phyloP scores from a whole-genome alignment of 176 grass and related monocot species.

The Ananas comosus region DNA sequence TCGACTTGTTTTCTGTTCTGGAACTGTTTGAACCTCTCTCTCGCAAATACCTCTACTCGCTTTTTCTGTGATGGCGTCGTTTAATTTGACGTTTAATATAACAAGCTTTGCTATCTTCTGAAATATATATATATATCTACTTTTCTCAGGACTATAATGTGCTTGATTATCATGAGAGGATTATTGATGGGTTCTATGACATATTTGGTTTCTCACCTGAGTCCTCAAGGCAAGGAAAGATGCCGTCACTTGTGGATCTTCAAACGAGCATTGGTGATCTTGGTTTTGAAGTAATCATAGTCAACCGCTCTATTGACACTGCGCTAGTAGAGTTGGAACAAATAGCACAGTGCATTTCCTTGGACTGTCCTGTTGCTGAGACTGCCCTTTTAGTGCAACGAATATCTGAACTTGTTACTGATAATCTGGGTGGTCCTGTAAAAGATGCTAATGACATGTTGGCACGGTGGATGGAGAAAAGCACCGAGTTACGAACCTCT shows the following conservation, averaged over 20 bases:
- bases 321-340: slow-evolving; percentile 85
- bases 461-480: slow-evolving; percentile 71
- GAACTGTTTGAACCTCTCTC: no score
- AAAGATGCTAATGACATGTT: slow-evolving; percentile 87
- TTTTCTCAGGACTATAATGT: slow-evolving; percentile 77
- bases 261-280: slow-evolving; percentile 89
- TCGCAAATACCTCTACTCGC: no score
- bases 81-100: not conserved
- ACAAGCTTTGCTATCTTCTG: slow-evolving; percentile 19
- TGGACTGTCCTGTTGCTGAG: slow-evolving; percentile 70
- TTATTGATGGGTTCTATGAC: slow-evolving; percentile 96
- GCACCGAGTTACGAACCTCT: slow-evolving; percentile 75
- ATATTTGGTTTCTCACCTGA: slow-evolving; percentile 64
- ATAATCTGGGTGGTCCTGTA: slow-evolving; percentile 91
- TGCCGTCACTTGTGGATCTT: slow-evolving; percentile 84
- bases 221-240: slow-evolving; percentile 53
- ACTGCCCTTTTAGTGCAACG: slow-evolving; percentile 73
- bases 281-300: slow-evolving; percentile 95
- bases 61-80: not conserved
- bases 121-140: slow-evolving; percentile 8
- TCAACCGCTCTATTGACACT: slow-evolving; percentile 79
- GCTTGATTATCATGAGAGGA: slow-evolving; percentile 92
- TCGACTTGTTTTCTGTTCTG: no score
- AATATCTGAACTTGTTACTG: slow-evolving; percentile 89
- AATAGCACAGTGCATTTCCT: slow-evolving; percentile 78